Base-by-base conservation (phyloP, 306 rosid species). In the Dryas octopetala region DNA sequence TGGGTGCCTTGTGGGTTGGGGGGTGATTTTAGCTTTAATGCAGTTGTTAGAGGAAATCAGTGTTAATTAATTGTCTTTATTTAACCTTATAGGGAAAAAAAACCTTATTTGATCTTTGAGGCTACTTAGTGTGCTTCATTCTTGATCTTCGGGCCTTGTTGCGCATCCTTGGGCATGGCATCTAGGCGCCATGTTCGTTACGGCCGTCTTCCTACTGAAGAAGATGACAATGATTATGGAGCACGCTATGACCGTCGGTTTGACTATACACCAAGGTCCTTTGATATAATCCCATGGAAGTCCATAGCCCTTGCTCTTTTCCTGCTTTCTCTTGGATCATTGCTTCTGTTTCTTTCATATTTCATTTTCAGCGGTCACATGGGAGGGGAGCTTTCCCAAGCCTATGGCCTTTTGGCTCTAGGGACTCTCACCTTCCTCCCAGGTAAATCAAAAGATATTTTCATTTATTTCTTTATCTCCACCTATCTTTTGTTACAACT, bases 361-460 rank as follows among this genome's bases (percentile, higher is more conserved):
- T n/a, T n/a, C n/a, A n/a, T n/a, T n/a, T n/a, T n/a, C n/a, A n/a
- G n/a, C n/a, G n/a, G n/a, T n/a, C n/a, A n/a, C n/a, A n/a, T n/a
- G n/a, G n/a, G n/a, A n/a, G n/a, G n/a, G n/a, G 99, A 96, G 28
- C 74, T 41, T 14, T 86, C 99, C 68, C 99, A 92, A 83, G 99
- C 93, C 62, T 96, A 84, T 83, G 97, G 98, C 61, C 98, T 92
- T 84, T 74, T 96, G 59, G 93, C 89, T 59, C 76, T 96, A 15
- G 99, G 99, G 48, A 49, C 83, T 82, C 93, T 96, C 58, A 84
- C 98, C 85, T 95, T 90, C 83, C 99, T 95, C 61, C 99, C 99
- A 76, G 97, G 99, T 92, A 85, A 66, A 79, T 48, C 32, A 5
- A 68, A 57, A 66, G 67, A 28, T 60, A 75, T 52, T 49, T 68